phyloP scores from a whole-genome alignment of 345 rosid genomes.

The Orychophragmus violaceus region DNA sequence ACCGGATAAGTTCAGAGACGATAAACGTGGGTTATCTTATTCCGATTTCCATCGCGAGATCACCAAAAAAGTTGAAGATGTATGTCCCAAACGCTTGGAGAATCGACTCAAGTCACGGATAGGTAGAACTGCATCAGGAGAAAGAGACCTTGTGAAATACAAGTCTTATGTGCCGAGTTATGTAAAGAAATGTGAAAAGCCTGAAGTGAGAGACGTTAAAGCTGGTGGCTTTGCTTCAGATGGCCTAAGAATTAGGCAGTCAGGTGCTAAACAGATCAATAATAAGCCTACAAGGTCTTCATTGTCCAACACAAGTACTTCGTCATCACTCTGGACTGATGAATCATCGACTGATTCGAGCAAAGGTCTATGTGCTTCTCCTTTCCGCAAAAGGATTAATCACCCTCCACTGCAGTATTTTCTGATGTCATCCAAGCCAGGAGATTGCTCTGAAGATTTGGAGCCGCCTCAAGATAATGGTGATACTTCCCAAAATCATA shows the following conservation, averaged over 20 bases:
- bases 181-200: conserved; percentile 48
- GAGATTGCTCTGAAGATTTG: conserved; percentile 24
- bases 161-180: conserved; percentile 77
- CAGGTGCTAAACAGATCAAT: conserved; percentile 26
- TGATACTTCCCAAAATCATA: conserved; percentile 30
- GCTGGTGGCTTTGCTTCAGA: conserved; percentile 61
- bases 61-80: conserved; percentile 35
- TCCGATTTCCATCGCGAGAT: conserved; percentile 48
- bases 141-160: conserved; percentile 44
- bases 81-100: conserved; percentile 31
- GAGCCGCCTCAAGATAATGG: conserved; percentile 31
- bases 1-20: conserved; percentile 38
- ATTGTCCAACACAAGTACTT: conserved; percentile 27
- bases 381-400: conserved; percentile 33
- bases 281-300: conserved; percentile 25
- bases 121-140: conserved; percentile 27
- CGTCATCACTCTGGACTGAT: conserved; percentile 32
- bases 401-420: conserved; percentile 49
- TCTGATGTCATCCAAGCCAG: conserved; percentile 44
- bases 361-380: conserved; percentile 45
- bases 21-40: conserved; percentile 37
- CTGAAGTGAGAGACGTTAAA: conserved; percentile 46
- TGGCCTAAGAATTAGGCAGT: conserved; percentile 37
- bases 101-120: conserved; percentile 31
- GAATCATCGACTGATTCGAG: conserved; percentile 31